A percentile compares a stretch with the other conserved stretches of the same genome.
phyloP scores from a whole-genome alignment of 495 filamentous ascomycete genomes.

The Pseudevernia furfuracea region DNA sequence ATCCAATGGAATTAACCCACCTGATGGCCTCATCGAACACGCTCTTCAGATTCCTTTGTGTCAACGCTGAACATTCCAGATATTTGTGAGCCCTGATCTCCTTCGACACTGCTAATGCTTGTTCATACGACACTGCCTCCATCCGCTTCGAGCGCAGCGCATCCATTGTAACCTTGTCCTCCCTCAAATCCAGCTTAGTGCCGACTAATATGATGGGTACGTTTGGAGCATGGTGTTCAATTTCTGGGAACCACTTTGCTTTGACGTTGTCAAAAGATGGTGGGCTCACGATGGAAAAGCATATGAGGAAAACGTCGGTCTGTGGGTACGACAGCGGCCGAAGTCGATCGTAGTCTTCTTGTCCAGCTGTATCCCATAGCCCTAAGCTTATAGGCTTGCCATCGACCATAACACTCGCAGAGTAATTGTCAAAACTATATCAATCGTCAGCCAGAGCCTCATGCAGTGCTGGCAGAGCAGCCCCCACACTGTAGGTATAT shows the following conservation, averaged over 20 bases:
- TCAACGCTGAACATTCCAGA: constrained; percentile 95
- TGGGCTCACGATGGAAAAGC: constrained; percentile 96
- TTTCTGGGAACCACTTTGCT: constrained; percentile 94
- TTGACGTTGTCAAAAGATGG: constrained; percentile 97
- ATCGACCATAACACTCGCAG: constrained; percentile 97
- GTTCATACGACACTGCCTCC: constrained; percentile 85
- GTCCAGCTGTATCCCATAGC: constrained; percentile 97
- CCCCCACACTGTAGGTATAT: constrained; percentile 96
- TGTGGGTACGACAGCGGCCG: constrained; percentile 94
- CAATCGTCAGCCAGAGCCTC: constrained; percentile 13
- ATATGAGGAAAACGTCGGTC: constrained; percentile 96
- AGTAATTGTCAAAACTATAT: constrained; percentile 96
- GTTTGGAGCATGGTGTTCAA: constrained; percentile 89
- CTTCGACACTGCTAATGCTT: constrained; percentile 75
- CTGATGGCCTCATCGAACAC: constrained; percentile 97
- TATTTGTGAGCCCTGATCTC: constrained; percentile 94
- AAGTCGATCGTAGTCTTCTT: constrained; percentile 96
- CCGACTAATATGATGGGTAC: constrained; percentile 96
- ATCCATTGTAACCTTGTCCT: constrained; percentile 74
- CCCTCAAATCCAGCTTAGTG: constrained; percentile 92
- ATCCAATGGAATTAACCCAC: constrained; percentile 39
- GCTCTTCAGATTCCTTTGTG: constrained; percentile 90
- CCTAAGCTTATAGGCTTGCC: constrained; percentile 93
- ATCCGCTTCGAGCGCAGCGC: constrained; percentile 75
- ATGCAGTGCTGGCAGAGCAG: constrained; percentile 12